phyloP scores from a whole-genome alignment of 257 asterid species.

The Anisodus acutangulus region DNA sequence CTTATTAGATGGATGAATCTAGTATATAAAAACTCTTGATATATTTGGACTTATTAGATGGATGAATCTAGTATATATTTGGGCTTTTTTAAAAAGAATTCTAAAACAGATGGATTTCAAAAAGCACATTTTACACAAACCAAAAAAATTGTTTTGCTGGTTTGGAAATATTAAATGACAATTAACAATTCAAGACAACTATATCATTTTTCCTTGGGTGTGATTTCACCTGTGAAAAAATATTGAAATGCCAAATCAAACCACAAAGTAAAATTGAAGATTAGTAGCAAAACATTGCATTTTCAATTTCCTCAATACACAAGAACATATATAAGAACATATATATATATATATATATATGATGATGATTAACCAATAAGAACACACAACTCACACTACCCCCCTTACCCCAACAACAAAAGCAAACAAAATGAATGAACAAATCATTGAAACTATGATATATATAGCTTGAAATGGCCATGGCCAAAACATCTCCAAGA shows the following conservation, averaged over 20 bases:
- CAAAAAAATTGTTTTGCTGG: neutral
- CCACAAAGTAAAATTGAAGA: neutral
- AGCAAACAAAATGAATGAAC: slow-evolving; percentile 9
- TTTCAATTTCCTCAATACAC: neutral
- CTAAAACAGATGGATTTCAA: no score
- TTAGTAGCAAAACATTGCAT: neutral
- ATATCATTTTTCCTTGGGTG: no score
- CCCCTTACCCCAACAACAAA: neutral
- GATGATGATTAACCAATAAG: neutral
- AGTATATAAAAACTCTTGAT: no score
- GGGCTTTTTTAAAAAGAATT: no score
- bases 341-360: no score
- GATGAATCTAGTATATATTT: no score
- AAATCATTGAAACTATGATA: slow-evolving; percentile 18
- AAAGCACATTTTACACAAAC: neutral
- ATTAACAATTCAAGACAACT: neutral
- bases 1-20: no score
- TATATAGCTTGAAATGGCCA: neutral
- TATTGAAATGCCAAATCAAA: neutral
- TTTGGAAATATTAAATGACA: neutral
- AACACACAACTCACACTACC: neutral
- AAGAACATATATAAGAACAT: neutral
- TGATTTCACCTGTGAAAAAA: no score
- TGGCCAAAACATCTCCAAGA: no score
- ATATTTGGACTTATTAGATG: no score